Evolutionary conservation across 2,329 filamentous ascomycete species (phyloP).

Genomic region (Fusarium incarnatum): DNA sequence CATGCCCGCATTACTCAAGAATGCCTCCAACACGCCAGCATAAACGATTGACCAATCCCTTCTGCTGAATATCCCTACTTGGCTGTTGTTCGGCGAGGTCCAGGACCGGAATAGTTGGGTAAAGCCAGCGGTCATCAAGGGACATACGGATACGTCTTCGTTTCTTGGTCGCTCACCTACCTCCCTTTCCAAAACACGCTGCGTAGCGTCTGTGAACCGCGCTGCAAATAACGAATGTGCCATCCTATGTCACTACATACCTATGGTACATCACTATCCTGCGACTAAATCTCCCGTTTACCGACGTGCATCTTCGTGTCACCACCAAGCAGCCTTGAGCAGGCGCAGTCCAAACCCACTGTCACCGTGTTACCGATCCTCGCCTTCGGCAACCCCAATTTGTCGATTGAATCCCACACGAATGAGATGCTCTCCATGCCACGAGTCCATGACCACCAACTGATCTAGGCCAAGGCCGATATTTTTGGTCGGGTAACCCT

Average conservation of each 20-base stretch:
- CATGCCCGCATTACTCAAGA: neutral
- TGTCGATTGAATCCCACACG: slow-evolving; percentile 16
- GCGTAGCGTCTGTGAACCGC: slow-evolving; percentile 14
- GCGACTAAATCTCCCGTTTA: slow-evolving; percentile 36
- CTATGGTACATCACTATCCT: slow-evolving; percentile 19
- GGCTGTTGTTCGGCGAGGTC: neutral
- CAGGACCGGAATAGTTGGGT: slow-evolving; percentile 6
- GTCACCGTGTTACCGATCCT: slow-evolving; percentile 30
- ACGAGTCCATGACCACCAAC: slow-evolving; percentile 19
- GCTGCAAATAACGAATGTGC: slow-evolving; percentile 28
- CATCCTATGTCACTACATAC: slow-evolving; percentile 13
- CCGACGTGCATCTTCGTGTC: slow-evolving; percentile 42
- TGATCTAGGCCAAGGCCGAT: slow-evolving; percentile 31
- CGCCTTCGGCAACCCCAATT: slow-evolving; percentile 35
- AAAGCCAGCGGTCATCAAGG: slow-evolving; percentile 17
- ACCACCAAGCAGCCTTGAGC: slow-evolving; percentile 38
- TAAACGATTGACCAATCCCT: neutral
- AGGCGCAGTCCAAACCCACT: slow-evolving; percentile 31
- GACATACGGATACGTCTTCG: neutral
- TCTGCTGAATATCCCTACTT: neutral
- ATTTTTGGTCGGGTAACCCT: slow-evolving; percentile 37
- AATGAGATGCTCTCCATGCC: slow-evolving; percentile 16
- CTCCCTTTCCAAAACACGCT: slow-evolving; percentile 11
- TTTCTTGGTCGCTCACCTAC: neutral
- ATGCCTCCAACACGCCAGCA: slow-evolving; percentile 7